A percentile compares a stretch with the other conserved stretches of the same genome.
phyloP scores from a whole-genome alignment of 129 eudicot genomes.

The Calendula officinalis region DNA sequence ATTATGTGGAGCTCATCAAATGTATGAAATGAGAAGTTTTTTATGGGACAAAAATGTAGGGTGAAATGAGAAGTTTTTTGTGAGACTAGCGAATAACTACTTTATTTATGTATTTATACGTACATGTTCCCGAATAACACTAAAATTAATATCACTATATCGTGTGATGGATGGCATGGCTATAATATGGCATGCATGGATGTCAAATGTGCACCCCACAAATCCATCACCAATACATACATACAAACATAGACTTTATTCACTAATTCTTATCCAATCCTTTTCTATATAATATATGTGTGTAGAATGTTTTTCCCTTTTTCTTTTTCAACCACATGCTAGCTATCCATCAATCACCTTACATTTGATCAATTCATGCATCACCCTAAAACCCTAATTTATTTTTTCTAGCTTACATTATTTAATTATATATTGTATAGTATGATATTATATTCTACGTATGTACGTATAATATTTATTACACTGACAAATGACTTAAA shows the following conservation, averaged over 20 bases:
- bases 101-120: too few species aligned
- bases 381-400: conserved; percentile 25
- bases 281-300: conserved; percentile 40
- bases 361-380: conserved; percentile 21
- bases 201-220: conserved; percentile 21
- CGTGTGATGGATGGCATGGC: conserved; percentile 5
- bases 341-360: conserved; percentile 29
- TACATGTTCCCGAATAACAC: too few species aligned
- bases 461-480: not conserved
- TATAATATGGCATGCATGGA: conserved; percentile 25
- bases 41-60: too few species aligned
- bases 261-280: conserved; percentile 32
- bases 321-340: conserved; percentile 12
- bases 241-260: conserved; percentile 37
- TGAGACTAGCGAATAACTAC: too few species aligned
- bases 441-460: not conserved
- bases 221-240: conserved; percentile 38
- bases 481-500: conserved; percentile 55
- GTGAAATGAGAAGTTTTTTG: too few species aligned
- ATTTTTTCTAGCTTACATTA: conserved; percentile 13
- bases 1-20: too few species aligned
- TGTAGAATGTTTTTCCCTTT: conserved; percentile 30
- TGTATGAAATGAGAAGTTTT: too few species aligned
- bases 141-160: not conserved
- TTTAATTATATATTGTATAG: not conserved